Conservation (phyloP, 2,329 filamentous ascomycete genomes). For the Fusarium coffeatum region DNA sequence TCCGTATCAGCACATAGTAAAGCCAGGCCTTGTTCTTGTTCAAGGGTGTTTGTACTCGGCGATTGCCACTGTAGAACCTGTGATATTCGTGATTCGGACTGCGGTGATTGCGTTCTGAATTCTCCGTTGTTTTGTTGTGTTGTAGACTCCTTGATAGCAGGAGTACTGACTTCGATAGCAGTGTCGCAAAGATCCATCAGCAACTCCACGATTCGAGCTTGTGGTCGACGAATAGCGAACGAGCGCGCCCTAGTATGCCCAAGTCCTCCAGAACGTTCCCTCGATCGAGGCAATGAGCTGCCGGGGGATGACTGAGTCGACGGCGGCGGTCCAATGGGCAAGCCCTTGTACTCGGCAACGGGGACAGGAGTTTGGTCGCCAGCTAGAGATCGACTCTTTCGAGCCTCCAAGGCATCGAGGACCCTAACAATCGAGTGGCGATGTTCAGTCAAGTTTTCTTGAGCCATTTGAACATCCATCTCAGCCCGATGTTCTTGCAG, state of each 20-base stretch:
- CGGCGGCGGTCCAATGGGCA: constrained; percentile 82
- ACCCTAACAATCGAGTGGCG: constrained; percentile 95
- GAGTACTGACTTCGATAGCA: constrained; percentile 91
- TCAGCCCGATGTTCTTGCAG: constrained; percentile 95
- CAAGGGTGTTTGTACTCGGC: constrained; percentile 87
- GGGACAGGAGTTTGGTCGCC: constrained; percentile 65
- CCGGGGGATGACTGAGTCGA: constrained; percentile 78
- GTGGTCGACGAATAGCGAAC: constrained; percentile 89
- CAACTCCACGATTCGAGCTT: constrained; percentile 93
- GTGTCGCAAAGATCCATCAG: constrained; percentile 96
- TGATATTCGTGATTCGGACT: constrained; percentile 93
- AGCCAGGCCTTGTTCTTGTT: constrained; percentile 91
- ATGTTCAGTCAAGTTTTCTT: constrained; percentile 92
- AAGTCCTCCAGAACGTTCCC: constrained; percentile 78
- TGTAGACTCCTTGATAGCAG: constrained; percentile 87
- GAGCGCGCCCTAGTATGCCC: constrained; percentile 86
- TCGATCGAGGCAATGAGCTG: constrained; percentile 76
- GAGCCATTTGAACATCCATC: constrained; percentile 96
- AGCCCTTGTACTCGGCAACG: constrained; percentile 85
- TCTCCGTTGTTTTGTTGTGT: constrained; percentile 74
- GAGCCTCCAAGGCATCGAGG: constrained; percentile 87
- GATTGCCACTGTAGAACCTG: constrained; percentile 98
- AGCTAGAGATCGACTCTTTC: constrained; percentile 72
- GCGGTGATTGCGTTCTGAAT: constrained; percentile 91
- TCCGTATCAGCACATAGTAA: constrained; percentile 92